A percentile compares a stretch with the other conserved stretches of the same genome.
Evolutionary conservation across 352 stramenopile genomes (phyloP).

Genomic region (Phytophthora sp.): DNA sequence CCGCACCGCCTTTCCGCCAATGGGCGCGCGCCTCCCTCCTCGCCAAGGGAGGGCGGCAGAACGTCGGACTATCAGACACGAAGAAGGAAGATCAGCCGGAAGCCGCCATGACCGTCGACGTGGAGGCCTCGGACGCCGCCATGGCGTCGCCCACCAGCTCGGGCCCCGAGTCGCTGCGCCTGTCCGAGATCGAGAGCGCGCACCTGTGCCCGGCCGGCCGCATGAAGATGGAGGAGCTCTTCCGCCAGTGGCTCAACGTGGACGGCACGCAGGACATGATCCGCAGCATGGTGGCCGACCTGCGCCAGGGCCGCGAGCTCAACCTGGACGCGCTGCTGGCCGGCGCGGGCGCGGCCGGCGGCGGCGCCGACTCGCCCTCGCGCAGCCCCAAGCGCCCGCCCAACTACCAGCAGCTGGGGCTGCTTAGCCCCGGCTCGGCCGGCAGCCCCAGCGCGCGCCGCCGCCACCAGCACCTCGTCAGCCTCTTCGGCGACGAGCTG

Average conservation of each 20-base stretch:
- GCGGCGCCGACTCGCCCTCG: slow-evolving; percentile 53
- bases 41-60: slow-evolving; percentile 12
- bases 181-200: slow-evolving; percentile 85
- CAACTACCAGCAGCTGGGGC: slow-evolving; percentile 77
- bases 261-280: slow-evolving; percentile 89
- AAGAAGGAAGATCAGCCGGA: slow-evolving; percentile 35
- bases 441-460: slow-evolving; percentile 49
- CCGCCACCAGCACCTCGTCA: slow-evolving; percentile 74
- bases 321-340: slow-evolving; percentile 48
- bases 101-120: slow-evolving; percentile 49
- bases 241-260: slow-evolving; percentile 87
- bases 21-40: neutral
- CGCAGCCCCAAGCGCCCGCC: slow-evolving; percentile 83
- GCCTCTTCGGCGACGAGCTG: slow-evolving; percentile 80
- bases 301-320: slow-evolving; percentile 78
- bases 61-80: slow-evolving; percentile 38
- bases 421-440: slow-evolving; percentile 33
- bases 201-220: slow-evolving; percentile 78
- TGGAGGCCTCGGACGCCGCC: slow-evolving; percentile 57
- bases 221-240: slow-evolving; percentile 91
- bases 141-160: slow-evolving; percentile 68
- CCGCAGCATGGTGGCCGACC: slow-evolving; percentile 76
- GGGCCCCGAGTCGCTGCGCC: slow-evolving; percentile 57
- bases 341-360: slow-evolving; percentile 8
- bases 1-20: neutral